Evolutionary conservation across 106 monocot species (phyloP).

Genomic region (Dactylorhiza incarnata): DNA sequence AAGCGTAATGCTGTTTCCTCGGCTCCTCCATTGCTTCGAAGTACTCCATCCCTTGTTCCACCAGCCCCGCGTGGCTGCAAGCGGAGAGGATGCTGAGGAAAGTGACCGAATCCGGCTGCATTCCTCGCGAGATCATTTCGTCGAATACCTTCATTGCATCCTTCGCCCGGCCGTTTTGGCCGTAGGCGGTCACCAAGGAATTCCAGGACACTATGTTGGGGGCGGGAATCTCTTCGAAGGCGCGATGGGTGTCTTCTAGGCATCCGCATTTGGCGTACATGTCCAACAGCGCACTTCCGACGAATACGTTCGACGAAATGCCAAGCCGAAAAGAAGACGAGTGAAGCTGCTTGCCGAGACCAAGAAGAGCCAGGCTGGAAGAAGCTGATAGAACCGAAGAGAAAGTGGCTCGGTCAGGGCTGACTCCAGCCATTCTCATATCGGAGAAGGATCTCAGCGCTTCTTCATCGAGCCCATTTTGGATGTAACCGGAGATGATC

Average conservation of each 20-base stretch:
- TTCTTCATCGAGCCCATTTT: conserved; percentile 57
- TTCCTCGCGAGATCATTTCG: conserved; percentile 30
- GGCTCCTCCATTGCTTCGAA: conserved; percentile 61
- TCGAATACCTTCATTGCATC: conserved; percentile 51
- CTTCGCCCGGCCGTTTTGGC: conserved; percentile 61
- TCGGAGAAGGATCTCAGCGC: conserved; percentile 42
- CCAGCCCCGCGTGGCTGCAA: conserved; percentile 74
- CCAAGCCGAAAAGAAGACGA: conserved; percentile 41
- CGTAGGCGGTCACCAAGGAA: conserved; percentile 65
- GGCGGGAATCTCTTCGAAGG: conserved; percentile 51
- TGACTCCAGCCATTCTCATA: conserved; percentile 44
- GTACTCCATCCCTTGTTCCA: conserved; percentile 49
- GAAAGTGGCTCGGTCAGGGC: conserved; percentile 61
- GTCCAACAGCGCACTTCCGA: conserved; percentile 63
- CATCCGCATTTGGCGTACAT: conserved; percentile 89
- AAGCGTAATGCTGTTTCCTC: conserved; percentile 67
- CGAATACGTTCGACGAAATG: conserved; percentile 39
- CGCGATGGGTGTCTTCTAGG: conserved; percentile 32
- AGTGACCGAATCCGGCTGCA: conserved; percentile 55
- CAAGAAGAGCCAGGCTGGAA: conserved; percentile 39
- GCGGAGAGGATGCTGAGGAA: conserved; percentile 64
- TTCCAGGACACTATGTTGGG: conserved; percentile 81
- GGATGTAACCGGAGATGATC: conserved; percentile 61
- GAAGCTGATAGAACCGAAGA: conserved; percentile 52
- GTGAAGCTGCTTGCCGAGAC: conserved; percentile 70